These are phyloP conservation scores for Neurospora terricola DNA, from an alignment of 495 filamentous ascomycete species.

Conservation along the genomic window DNA sequence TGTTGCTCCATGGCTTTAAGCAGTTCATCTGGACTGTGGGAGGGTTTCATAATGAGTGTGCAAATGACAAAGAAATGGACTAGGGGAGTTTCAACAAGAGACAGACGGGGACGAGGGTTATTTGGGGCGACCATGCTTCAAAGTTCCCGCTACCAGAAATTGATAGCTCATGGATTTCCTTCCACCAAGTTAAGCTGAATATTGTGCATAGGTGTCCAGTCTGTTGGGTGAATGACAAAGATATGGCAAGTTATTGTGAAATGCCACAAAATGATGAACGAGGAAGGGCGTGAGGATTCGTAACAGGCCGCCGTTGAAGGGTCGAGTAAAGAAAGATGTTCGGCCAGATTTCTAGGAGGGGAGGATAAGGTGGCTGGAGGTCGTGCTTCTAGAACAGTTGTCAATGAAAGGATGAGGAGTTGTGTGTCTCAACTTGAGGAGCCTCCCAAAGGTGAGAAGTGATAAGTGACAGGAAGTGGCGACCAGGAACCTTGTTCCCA, in stretches of 20 bases:
- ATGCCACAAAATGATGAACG: background rate
- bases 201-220: background rate
- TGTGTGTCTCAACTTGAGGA: background rate
- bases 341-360: background rate
- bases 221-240: background rate
- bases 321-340: background rate
- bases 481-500: background rate
- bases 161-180: background rate
- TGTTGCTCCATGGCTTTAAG: conserved; percentile 24
- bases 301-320: background rate
- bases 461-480: background rate
- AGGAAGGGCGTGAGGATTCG: background rate
- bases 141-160: background rate
- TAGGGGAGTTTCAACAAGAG: background rate
- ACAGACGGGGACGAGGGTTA: background rate
- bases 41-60: background rate
- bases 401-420: background rate
- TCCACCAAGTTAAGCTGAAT: background rate
- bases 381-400: background rate
- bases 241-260: no score
- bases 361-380: background rate
- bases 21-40: conserved; percentile 19
- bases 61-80: background rate
- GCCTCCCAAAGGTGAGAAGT: background rate
- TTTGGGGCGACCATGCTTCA: background rate